Percentiles rank a stretch among this genome's conserved stretches.
Conservation (phyloP, 306 rosid species). For the Quercus agrifolia region DNA sequence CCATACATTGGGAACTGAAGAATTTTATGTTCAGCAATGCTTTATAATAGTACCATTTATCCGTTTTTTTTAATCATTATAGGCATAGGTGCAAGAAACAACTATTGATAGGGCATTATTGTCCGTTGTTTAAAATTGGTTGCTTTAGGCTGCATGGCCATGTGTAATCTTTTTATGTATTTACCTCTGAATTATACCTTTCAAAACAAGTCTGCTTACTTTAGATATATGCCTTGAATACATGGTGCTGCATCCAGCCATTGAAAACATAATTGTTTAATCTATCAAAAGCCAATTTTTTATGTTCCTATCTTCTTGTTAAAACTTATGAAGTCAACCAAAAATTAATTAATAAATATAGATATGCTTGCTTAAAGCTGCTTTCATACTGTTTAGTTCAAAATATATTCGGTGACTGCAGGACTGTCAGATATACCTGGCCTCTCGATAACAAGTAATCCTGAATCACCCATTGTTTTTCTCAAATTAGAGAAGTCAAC, state of each 20-base stretch:
- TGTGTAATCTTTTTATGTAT: background rate
- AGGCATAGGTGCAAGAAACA: background rate
- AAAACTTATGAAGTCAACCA: background rate
- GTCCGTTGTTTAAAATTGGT: background rate
- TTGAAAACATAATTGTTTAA: background rate
- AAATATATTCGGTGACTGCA: conserved; percentile 38
- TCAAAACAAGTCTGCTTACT: background rate
- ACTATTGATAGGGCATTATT: background rate
- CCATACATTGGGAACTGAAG: background rate
- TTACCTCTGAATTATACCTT: background rate
- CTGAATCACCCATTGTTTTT: conserved; percentile 85
- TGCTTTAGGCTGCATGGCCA: background rate
- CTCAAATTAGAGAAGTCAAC: conserved; percentile 69
- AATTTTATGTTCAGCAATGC: background rate
- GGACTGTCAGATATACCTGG: conserved; percentile 64
- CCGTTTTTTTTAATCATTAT: background rate
- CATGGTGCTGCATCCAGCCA: background rate
- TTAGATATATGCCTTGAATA: background rate
- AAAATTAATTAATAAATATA: background rate
- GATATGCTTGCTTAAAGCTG: background rate
- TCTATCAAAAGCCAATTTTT: background rate
- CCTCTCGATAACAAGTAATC: conserved; percentile 64
- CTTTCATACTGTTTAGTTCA: background rate
- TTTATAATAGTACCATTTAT: background rate
- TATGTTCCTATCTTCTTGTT: background rate